Evolutionary conservation across 2,329 filamentous ascomycete species (phyloP).

Genomic region (Sarocladium brachiariae): DNA sequence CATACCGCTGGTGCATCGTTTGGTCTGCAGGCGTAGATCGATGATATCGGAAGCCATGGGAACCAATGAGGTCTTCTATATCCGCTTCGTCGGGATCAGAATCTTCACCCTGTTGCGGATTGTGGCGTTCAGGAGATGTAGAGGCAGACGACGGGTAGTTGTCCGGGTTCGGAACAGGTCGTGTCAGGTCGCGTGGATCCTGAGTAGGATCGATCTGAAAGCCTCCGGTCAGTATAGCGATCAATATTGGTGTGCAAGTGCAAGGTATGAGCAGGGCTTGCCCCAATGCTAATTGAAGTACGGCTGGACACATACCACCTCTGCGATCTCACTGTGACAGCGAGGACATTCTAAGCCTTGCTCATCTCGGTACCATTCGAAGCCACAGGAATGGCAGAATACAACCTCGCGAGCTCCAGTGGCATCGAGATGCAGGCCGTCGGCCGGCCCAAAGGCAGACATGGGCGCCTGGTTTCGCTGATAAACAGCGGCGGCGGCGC

Average conservation of each 20-base stretch:
- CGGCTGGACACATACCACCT: constrained; percentile 62
- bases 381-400: constrained; percentile 74
- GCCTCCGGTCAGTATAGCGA: constrained; percentile 15
- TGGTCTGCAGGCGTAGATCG: not conserved
- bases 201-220: constrained; percentile 46
- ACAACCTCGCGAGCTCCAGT: constrained; percentile 60
- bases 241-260: not conserved
- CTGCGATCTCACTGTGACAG: constrained; percentile 73
- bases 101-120: constrained; percentile 27
- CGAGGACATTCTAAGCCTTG: constrained; percentile 63
- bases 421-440: constrained; percentile 40
- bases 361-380: constrained; percentile 75
- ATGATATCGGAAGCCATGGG: constrained; percentile 32
- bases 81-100: constrained; percentile 55
- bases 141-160: constrained; percentile 16
- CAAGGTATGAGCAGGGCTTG: constrained; percentile 13
- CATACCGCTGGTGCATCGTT: too few species aligned
- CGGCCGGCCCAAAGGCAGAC: constrained; percentile 22
- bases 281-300: not conserved
- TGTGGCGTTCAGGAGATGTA: constrained; percentile 22
- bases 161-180: constrained; percentile 13
- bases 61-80: constrained; percentile 43
- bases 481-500: constrained; percentile 46
- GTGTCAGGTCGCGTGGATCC: constrained; percentile 49
- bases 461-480: constrained; percentile 29